These are phyloP conservation scores for Plasmodium knowlesi DNA, from an alignment of 169 alveolate genomes.

Conservation along the genomic window DNA sequence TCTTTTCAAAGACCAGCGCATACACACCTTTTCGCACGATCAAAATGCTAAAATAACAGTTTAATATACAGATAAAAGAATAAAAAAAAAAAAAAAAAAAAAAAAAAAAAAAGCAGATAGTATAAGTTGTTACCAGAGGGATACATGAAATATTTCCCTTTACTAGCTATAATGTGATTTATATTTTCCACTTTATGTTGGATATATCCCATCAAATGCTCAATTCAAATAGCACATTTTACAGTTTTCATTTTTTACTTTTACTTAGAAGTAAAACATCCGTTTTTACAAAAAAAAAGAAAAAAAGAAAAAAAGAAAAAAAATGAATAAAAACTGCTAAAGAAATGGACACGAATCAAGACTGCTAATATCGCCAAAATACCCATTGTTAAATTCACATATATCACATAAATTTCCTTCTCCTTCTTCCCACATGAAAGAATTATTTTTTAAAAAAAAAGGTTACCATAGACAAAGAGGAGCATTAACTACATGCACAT, in stretches of 20 bases:
- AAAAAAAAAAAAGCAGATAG: background rate
- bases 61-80: background rate
- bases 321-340: background rate
- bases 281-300: conserved; percentile 16
- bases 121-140: background rate
- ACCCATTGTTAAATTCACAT: background rate
- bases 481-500: background rate
- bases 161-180: background rate
- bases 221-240: background rate
- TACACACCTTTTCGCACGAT: background rate
- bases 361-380: background rate
- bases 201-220: background rate
- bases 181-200: background rate
- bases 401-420: background rate
- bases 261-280: background rate
- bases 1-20: background rate
- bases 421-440: background rate
- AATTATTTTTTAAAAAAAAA: background rate
- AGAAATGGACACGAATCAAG: too few species aligned
- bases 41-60: background rate
- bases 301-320: background rate
- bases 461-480: background rate
- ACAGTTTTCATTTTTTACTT: background rate
- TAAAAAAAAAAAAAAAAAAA: too few species aligned
- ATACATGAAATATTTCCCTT: background rate